Percentiles rank a stretch among this genome's conserved stretches.
Evolutionary conservation across 1,284 basidiomycete species (phyloP).

Genomic region (Apiotrichum laibachii): DNA sequence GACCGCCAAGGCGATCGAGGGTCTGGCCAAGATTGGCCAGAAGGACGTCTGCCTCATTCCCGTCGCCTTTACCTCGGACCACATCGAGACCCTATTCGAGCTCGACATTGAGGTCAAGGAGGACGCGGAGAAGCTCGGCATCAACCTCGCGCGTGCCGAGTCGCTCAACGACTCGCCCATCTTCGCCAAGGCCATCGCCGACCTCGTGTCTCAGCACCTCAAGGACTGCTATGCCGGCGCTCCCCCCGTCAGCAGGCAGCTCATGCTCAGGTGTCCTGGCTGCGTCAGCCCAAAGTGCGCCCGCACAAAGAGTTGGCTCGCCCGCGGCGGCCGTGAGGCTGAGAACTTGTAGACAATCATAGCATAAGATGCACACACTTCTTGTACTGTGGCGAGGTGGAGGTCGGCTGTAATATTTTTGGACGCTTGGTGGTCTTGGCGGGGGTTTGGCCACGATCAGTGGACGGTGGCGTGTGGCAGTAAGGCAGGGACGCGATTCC

Average conservation of each 20-base stretch:
- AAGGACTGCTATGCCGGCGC: constrained; percentile 56
- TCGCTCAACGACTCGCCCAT: constrained; percentile 98
- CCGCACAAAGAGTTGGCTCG: constrained; percentile 85
- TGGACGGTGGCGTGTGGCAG: too few species aligned
- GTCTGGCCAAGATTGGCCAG: constrained; percentile 79
- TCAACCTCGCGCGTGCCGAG: constrained; percentile 85
- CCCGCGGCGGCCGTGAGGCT: constrained; percentile 46
- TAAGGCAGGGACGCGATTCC: too few species aligned
- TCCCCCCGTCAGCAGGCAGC: constrained; percentile 71
- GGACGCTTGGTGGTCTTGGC: too few species aligned
- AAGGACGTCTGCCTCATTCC: constrained; percentile 89
- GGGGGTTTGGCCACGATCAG: too few species aligned
- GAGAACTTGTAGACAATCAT: background rate
- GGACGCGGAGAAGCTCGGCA: constrained; percentile 87
- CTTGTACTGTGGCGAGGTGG: background rate
- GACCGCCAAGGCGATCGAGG: constrained; percentile 87
- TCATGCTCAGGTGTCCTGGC: constrained; percentile 85
- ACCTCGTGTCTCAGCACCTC: constrained; percentile 83
- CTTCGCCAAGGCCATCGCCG: constrained; percentile 93
- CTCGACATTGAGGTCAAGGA: constrained; percentile 90
- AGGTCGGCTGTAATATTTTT: too few species aligned
- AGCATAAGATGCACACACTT: background rate
- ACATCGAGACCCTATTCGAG: constrained; percentile 98
- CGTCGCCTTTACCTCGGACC: constrained; percentile 97
- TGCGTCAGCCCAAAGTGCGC: constrained; percentile 86